These are phyloP conservation scores for Russula compacta DNA, from an alignment of 768 basidiomycete species.

Conservation along the genomic window DNA sequence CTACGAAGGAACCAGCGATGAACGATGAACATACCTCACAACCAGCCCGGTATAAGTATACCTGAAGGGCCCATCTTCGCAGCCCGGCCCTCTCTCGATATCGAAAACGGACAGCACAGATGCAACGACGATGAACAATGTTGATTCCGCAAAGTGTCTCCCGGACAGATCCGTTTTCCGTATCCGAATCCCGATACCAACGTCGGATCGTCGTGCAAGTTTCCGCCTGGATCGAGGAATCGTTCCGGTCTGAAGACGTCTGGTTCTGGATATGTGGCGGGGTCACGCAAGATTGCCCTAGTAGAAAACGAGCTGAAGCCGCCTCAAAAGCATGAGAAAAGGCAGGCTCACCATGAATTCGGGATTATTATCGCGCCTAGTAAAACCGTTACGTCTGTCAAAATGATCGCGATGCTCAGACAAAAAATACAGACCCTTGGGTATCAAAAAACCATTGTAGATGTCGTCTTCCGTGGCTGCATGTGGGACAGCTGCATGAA, in stretches of 20 bases:
- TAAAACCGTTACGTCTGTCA: not conserved
- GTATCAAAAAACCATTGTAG: not conserved
- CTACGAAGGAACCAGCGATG: no score
- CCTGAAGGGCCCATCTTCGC: not conserved
- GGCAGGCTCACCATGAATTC: not conserved
- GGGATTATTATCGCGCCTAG: not conserved
- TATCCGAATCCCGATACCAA: not conserved
- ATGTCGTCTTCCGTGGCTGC: not conserved
- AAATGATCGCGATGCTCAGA: not conserved
- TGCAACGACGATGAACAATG: not conserved
- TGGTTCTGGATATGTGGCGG: no score
- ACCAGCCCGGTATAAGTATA: not conserved
- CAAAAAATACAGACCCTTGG: not conserved
- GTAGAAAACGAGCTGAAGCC: no score
- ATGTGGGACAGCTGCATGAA: not conserved
- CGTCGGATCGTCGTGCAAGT: conserved; percentile 26
- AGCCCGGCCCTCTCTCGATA: not conserved
- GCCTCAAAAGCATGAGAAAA: no score
- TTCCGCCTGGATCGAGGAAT: conserved; percentile 2
- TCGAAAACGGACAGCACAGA: not conserved
- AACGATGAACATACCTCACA: not conserved
- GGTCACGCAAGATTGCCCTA: no score
- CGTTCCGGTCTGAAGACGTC: no score
- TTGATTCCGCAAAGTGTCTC: no score
- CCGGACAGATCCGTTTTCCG: no score